Base-by-base conservation (phyloP, 2,329 filamentous ascomycete genomes). In the Sclerotinia borealis region DNA sequence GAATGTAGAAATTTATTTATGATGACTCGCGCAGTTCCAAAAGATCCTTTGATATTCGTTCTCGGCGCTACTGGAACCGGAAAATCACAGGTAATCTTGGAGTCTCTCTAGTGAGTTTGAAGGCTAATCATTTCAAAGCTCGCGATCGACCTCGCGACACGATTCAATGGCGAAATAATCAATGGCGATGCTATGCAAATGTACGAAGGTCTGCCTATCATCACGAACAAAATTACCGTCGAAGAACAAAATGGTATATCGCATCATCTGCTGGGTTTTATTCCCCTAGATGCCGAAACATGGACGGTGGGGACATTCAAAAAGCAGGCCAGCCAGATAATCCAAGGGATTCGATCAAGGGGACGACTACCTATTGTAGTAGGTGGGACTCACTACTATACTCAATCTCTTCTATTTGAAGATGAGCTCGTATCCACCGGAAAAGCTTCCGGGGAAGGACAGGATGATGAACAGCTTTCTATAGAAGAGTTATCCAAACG, bases 121-220 rank as follows among this genome's bases (percentile, higher is more conserved):
- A 15, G 49, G 31, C 65, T 67, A 52, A 70, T 62, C 45, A 48
- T n/a, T 15, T 55, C 39, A 34, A 56, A 75, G 74, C 70, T 75
- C 68, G 95, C 95, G 10, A 89, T 99, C 47, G 91, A 96, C 67
- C 79, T 99, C 59, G 95, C 96, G 1, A 82, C 82, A 48, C 85
- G 83, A 27, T 93, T 92, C 77, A 88, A 95, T 75, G 95, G 96
- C 73, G 95, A 99, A 76, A 85, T 99, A 59, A 92, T 99, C 78
- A 99, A 99, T 74, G 91, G 91, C 52, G 95, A 99, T 80, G 95
- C 95, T 45, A 96, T 99, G 92, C 95, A 99, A 75, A 87, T 99
- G 78, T 99, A 99, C 76, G 83, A 85, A 60, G 95, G 95, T 3
- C 79, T 99, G 49, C 92, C 95, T 6, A 88, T 98, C 67, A 93